A percentile compares a stretch with the other conserved stretches of the same genome.
phyloP scores from a whole-genome alignment of 1,284 basidiomycete species.

The Mycosarcoma mackinlayi region DNA sequence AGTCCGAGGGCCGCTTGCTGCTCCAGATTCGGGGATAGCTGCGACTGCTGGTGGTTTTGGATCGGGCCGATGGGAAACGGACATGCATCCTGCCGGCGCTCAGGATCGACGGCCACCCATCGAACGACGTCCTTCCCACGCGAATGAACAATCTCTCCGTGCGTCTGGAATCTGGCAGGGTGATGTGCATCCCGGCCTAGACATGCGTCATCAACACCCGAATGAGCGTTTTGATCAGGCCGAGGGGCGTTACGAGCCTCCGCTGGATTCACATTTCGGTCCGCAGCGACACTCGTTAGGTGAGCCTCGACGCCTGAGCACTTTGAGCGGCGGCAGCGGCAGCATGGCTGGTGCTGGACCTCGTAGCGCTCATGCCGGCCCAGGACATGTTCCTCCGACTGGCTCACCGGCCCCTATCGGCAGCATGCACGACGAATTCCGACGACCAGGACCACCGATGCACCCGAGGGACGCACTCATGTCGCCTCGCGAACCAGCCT shows the following conservation, averaged over 20 bases:
- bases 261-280: background rate
- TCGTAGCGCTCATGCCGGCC: slow-evolving; percentile 2
- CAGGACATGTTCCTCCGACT: background rate
- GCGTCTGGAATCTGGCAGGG: slow-evolving; percentile 22
- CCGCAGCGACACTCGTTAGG: slow-evolving; percentile 9
- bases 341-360: slow-evolving; percentile 1
- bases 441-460: slow-evolving; percentile 27
- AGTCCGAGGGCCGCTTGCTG: slow-evolving; percentile 8
- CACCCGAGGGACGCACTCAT: slow-evolving; percentile 17
- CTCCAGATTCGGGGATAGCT: background rate
- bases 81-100: background rate
- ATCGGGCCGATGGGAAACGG: slow-evolving; percentile 22
- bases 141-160: slow-evolving; percentile 11
- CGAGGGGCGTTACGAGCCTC: slow-evolving; percentile 19
- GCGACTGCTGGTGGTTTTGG: slow-evolving; percentile 13
- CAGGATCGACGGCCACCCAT: slow-evolving; percentile 24
- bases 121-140: no score
- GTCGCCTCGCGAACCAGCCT: slow-evolving; percentile 24
- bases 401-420: background rate
- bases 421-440: slow-evolving; percentile 32
- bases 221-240: slow-evolving; percentile 8
- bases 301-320: slow-evolving; percentile 22
- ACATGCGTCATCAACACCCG: background rate
- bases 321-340: slow-evolving; percentile 7
- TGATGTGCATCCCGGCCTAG: slow-evolving; percentile 17